A percentile compares a stretch with the other conserved stretches of the same genome.
phyloP scores from a whole-genome alignment of 495 filamentous ascomycete genomes.

The Daldinia caldariorum region DNA sequence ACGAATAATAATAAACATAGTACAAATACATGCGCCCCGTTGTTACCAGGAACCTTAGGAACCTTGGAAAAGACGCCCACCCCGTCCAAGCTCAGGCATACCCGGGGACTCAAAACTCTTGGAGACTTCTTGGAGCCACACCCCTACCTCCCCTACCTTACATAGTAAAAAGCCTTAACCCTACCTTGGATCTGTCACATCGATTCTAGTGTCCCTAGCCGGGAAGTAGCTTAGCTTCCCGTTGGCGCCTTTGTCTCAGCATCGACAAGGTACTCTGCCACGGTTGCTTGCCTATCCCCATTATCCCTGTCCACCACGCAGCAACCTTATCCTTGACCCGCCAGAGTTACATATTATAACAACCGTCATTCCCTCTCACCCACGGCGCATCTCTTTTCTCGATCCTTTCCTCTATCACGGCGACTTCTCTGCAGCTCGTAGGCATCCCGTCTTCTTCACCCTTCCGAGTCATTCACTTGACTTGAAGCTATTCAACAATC shows the following conservation, averaged over 20 bases:
- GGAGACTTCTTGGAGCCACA: constrained; percentile 32
- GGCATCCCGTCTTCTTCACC: constrained; percentile 44
- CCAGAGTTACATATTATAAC: constrained; percentile 54
- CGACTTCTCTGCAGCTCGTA: constrained; percentile 54
- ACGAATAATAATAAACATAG: constrained; percentile 34
- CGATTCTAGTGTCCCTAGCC: constrained; percentile 38
- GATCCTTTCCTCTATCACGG: constrained; percentile 51
- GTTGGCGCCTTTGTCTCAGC: constrained; percentile 44
- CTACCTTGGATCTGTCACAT: constrained; percentile 42
- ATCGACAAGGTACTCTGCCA: constrained; percentile 37
- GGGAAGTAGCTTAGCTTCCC: constrained; percentile 41
- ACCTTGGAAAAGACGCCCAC: constrained; percentile 8
- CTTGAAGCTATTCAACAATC: constrained; percentile 42
- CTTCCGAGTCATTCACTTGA: constrained; percentile 56
- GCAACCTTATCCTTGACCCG: constrained; percentile 38
- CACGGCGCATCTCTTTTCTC: constrained; percentile 49
- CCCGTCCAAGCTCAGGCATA: constrained; percentile 24
- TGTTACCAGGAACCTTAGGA: constrained; percentile 28
- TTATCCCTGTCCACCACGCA: constrained; percentile 43
- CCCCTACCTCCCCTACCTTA: constrained; percentile 16
- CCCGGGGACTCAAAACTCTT: constrained; percentile 9
- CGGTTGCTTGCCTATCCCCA: constrained; percentile 27
- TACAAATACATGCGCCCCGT: background rate
- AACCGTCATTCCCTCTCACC: constrained; percentile 51
- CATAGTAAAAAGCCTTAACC: constrained; percentile 2